Percentiles rank a stretch among this genome's conserved stretches.
Conservation (phyloP, 169 alveolate species). For the Eimeria praecox region DNA sequence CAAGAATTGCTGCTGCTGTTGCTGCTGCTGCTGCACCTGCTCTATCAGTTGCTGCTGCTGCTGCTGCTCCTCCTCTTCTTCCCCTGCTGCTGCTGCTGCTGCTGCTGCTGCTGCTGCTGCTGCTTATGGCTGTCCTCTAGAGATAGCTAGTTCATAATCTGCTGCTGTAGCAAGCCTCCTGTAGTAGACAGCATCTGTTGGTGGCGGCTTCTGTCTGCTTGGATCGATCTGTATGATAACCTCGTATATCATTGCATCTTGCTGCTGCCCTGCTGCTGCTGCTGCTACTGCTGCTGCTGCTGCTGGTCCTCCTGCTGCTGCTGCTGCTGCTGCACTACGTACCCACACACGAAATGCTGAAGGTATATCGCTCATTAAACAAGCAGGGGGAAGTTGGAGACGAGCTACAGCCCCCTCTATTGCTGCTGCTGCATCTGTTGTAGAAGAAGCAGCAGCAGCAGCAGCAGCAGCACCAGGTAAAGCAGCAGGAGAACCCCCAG, state of each 20-base stretch:
- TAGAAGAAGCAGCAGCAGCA: not conserved
- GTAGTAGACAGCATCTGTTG: constrained; percentile 4
- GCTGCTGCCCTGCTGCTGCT: constrained; percentile 51
- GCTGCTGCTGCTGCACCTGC: not conserved
- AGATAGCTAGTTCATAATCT: not conserved
- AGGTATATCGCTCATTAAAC: not conserved
- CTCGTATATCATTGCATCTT: not conserved
- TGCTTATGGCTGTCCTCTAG: not conserved
- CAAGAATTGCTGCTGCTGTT: not conserved
- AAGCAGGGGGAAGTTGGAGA: constrained; percentile 43
- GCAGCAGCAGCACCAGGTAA: not conserved
- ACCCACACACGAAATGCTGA: constrained; percentile 11
- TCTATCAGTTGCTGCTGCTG: not conserved
- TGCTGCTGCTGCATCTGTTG: not conserved
- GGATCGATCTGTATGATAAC: not conserved
- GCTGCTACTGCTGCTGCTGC: constrained; percentile 30
- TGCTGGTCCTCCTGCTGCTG: not conserved
- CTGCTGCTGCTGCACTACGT: not conserved
- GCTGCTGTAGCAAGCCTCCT: not conserved
- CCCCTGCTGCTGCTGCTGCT: not conserved
- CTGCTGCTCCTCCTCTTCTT: not conserved
- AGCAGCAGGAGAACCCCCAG: not conserved
- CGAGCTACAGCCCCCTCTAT: not conserved
- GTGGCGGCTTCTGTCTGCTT: not conserved
- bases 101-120: constrained; percentile 16